A percentile compares a stretch with the other conserved stretches of the same genome.
Evolutionary conservation across 1,284 basidiomycete species (phyloP).

Genomic region (Marasmius sp.): DNA sequence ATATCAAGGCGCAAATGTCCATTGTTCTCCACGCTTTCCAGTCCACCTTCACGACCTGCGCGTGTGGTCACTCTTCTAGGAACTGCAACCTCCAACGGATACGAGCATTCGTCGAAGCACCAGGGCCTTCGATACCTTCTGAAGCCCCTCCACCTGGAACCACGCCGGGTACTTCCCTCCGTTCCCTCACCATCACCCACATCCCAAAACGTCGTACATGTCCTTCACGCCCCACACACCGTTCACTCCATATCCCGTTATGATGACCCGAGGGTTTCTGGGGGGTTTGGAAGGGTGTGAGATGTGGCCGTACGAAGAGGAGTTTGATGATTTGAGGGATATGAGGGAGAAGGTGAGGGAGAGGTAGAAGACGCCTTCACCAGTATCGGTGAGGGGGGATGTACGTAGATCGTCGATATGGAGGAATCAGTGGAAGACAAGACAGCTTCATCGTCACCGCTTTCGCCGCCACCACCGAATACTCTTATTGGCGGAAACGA

Average conservation of each 20-base stretch:
- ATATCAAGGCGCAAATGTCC: constrained; percentile 64
- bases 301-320: constrained; percentile 32
- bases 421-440: not conserved
- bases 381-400: not conserved
- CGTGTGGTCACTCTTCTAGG: constrained; percentile 60
- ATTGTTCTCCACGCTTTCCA: constrained; percentile 73
- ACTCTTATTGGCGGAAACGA: not conserved
- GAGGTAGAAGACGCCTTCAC: not conserved
- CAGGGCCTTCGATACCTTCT: not conserved
- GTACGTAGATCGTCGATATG: not conserved
- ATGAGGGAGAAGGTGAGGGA: too few species aligned
- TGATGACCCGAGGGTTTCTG: constrained; percentile 30
- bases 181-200: not conserved
- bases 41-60: constrained; percentile 77
- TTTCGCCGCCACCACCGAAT: not conserved
- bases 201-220: not conserved
- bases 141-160: not conserved
- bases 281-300: constrained; percentile 67
- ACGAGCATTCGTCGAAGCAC: constrained; percentile 53
- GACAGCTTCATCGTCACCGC: not conserved
- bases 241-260: not conserved
- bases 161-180: not conserved
- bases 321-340: not conserved
- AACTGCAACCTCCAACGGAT: constrained; percentile 71
- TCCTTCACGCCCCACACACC: not conserved